These are phyloP conservation scores for Dianthus caryophyllus DNA, from an alignment of 148 eudicot species.

Conservation along the genomic window DNA sequence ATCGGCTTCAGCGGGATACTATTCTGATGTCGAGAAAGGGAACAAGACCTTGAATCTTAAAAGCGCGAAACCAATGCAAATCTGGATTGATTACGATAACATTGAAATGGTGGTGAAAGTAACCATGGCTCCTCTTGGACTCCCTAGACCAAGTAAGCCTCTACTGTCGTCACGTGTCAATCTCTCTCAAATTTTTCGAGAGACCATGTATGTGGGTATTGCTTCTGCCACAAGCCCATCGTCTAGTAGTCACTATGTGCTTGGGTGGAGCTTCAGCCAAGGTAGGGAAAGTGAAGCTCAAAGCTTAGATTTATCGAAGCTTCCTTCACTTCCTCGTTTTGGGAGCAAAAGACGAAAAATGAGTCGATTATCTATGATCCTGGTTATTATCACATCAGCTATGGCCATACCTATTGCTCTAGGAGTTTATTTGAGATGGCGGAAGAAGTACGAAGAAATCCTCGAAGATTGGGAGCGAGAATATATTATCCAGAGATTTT, in stretches of 20 bases:
- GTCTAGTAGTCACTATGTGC: slow-evolving; percentile 30
- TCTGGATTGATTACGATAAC: slow-evolving; percentile 47
- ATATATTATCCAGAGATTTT: slow-evolving; percentile 43
- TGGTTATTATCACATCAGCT: slow-evolving; percentile 22
- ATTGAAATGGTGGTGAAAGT: slow-evolving; percentile 28
- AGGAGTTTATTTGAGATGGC: slow-evolving; percentile 18
- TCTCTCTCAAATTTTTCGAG: slow-evolving; percentile 29
- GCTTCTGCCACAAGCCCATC: slow-evolving; percentile 32
- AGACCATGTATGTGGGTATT: slow-evolving; percentile 39
- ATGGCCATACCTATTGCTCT: slow-evolving; percentile 4
- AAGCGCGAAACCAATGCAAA: slow-evolving; percentile 37
- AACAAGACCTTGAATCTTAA: slow-evolving; percentile 28
- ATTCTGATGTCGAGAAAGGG: slow-evolving; percentile 14
- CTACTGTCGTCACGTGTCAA: slow-evolving; percentile 25
- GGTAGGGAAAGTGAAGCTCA: slow-evolving; percentile 20
- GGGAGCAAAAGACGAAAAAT: slow-evolving; percentile 7
- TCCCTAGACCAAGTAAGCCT: slow-evolving; percentile 33
- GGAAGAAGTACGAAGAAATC: slow-evolving; percentile 43
- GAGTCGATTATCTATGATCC: slow-evolving; percentile 8
- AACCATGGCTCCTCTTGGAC: slow-evolving; percentile 33
- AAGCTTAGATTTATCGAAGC: slow-evolving; percentile 30
- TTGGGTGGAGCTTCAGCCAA: slow-evolving; percentile 39
- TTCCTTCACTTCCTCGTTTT: slow-evolving; percentile 35
- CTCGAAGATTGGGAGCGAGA: slow-evolving; percentile 51
- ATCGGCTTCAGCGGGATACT: slow-evolving; percentile 34